phyloP scores from a whole-genome alignment of 805 yeast genomes.

The Scheffersomyces lignosus region DNA sequence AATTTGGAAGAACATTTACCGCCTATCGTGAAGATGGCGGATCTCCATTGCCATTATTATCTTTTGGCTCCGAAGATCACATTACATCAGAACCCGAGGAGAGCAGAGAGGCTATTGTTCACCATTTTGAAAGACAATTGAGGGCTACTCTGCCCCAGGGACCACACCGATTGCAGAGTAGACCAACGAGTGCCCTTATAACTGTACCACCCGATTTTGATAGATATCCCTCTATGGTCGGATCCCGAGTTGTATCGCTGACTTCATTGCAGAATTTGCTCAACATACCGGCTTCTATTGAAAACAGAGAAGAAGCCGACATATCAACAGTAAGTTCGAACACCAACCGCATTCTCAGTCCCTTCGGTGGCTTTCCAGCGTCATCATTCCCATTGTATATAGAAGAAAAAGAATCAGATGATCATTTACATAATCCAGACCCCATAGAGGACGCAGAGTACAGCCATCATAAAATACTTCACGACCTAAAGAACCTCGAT shows the following conservation, averaged over 20 bases:
- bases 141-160: no score
- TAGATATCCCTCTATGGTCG: conserved; percentile 64
- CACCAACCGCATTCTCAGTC: conserved; percentile 23
- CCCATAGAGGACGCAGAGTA: conserved; percentile 30
- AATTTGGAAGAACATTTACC: no score
- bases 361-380: conserved; percentile 35
- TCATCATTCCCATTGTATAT: conserved; percentile 27
- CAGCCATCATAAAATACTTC: conserved; percentile 24
- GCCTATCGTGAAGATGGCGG: no score
- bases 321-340: conserved; percentile 13
- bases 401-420: conserved; percentile 29
- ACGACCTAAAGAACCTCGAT: conserved; percentile 25
- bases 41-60: no score
- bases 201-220: conserved; percentile 62
- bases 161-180: no score
- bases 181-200: no score
- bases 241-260: conserved; percentile 58
- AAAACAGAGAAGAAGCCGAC: conserved; percentile 10
- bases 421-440: conserved; percentile 30
- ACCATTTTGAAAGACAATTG: no score
- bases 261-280: conserved; percentile 22
- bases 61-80: no score
- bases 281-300: conserved; percentile 1
- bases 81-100: no score
- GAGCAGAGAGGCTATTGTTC: no score